phyloP scores from a whole-genome alignment of 2,329 filamentous ascomycete genomes.

The Rachicladosporium sp. region DNA sequence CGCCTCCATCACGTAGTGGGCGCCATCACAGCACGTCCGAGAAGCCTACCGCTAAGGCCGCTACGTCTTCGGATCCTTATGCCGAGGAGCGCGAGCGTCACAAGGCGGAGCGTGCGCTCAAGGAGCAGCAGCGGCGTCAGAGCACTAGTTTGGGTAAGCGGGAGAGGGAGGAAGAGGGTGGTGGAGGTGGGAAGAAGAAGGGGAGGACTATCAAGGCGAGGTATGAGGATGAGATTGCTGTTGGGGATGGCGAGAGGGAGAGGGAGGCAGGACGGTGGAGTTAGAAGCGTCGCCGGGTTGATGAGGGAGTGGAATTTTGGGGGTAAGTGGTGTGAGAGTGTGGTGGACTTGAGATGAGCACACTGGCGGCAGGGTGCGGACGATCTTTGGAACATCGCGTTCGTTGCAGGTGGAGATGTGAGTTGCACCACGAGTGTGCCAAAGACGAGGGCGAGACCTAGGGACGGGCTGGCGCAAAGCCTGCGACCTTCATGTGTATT shows the following conservation, averaged over 20 bases:
- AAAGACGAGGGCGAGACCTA: too few relatives aligned
- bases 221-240: conserved; percentile 6
- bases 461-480: too few relatives aligned
- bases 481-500: too few relatives aligned
- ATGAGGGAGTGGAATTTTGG: too few relatives aligned
- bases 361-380: too few relatives aligned
- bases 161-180: not conserved
- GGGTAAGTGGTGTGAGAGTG: too few relatives aligned
- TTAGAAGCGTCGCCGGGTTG: too few relatives aligned
- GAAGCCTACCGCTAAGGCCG: conserved; percentile 7
- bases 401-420: too few relatives aligned
- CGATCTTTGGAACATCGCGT: too few relatives aligned
- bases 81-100: conserved; percentile 21
- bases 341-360: too few relatives aligned
- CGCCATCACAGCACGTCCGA: not conserved
- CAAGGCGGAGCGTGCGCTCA: conserved; percentile 40
- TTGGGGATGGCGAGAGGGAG: conserved; percentile 4
- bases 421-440: too few relatives aligned
- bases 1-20: conserved; percentile 9
- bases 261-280: conserved; percentile 5
- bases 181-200: conserved; percentile 3
- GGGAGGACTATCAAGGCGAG: conserved; percentile 1
- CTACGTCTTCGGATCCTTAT: conserved; percentile 17
- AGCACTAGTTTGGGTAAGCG: conserved; percentile 31
- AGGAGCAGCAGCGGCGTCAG: conserved; percentile 52